Conservation (phyloP, 495 filamentous ascomycete species). For the Xylona heveae region DNA sequence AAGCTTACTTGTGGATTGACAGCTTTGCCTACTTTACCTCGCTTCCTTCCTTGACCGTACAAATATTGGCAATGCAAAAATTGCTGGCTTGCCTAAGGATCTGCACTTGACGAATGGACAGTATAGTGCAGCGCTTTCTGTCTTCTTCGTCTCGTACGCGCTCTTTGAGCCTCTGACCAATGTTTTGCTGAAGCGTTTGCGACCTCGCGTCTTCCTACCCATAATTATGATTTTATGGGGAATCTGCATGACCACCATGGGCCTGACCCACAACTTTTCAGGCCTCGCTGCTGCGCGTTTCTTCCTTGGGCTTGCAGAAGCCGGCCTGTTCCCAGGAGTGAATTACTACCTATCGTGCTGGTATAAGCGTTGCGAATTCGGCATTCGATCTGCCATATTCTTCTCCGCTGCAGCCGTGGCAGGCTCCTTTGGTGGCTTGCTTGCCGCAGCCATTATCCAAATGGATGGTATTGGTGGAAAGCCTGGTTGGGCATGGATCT, state of each 20-base stretch:
- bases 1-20: no score
- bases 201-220: constrained; percentile 21
- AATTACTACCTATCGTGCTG: constrained; percentile 80
- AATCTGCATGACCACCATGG: constrained; percentile 65
- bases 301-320: constrained; percentile 71
- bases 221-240: constrained; percentile 44
- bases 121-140: constrained; percentile 59
- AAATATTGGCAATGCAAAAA: constrained; percentile 56
- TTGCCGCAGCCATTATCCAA: constrained; percentile 36
- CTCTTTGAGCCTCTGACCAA: constrained; percentile 48
- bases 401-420: constrained; percentile 73
- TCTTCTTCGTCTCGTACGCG: constrained; percentile 88
- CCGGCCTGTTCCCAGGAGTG: constrained; percentile 70
- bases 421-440: constrained; percentile 66
- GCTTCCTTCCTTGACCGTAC: constrained; percentile 64
- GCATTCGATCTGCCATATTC: constrained; percentile 64
- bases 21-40: constrained; percentile 44
- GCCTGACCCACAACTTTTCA: constrained; percentile 52
- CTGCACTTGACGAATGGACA: constrained; percentile 42
- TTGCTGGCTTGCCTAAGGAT: constrained; percentile 45
- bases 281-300: constrained; percentile 68
- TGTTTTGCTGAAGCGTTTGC: constrained; percentile 51
- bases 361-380: constrained; percentile 68
- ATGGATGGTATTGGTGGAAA: constrained; percentile 41
- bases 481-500: constrained; percentile 72